Conservation (phyloP, 1,139 yeast species). For the Candida mesenterica region DNA sequence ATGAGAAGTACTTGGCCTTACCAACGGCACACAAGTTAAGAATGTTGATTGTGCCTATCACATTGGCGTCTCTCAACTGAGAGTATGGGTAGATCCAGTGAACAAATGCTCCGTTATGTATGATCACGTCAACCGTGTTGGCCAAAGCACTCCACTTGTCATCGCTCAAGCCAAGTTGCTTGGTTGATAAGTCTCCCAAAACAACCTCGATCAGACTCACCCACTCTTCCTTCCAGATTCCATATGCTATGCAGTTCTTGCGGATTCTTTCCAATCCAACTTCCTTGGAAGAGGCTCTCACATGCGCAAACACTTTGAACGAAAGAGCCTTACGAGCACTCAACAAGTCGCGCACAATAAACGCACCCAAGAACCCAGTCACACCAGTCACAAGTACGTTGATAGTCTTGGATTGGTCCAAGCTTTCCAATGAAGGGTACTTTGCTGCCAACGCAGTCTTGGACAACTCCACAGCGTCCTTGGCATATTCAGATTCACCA, state of each 20-base stretch:
- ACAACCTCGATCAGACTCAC: constrained; percentile 62
- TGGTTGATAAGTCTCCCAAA: constrained; percentile 74
- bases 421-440: constrained; percentile 29
- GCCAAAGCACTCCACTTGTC: constrained; percentile 58
- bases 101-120: constrained; percentile 97
- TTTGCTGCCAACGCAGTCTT: constrained; percentile 41
- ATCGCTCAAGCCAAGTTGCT: constrained; percentile 67
- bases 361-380: constrained; percentile 95
- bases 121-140: constrained; percentile 68
- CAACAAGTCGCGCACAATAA: constrained; percentile 73
- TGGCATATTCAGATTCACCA: constrained; percentile 54
- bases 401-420: constrained; percentile 37
- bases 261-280: constrained; percentile 76
- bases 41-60: constrained; percentile 80
- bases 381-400: constrained; percentile 91
- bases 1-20: constrained; percentile 80
- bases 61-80: constrained; percentile 90
- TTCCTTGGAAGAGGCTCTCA: constrained; percentile 70
- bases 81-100: constrained; percentile 98
- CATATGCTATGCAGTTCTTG: constrained; percentile 79
- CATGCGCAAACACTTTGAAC: constrained; percentile 79
- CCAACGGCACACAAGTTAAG: constrained; percentile 76
- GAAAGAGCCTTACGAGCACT: constrained; percentile 39
- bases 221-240: constrained; percentile 75
- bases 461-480: constrained; percentile 67